These are phyloP conservation scores for Nakazawaea wickerhamii DNA, from an alignment of 805 yeast genomes.

Conservation along the genomic window DNA sequence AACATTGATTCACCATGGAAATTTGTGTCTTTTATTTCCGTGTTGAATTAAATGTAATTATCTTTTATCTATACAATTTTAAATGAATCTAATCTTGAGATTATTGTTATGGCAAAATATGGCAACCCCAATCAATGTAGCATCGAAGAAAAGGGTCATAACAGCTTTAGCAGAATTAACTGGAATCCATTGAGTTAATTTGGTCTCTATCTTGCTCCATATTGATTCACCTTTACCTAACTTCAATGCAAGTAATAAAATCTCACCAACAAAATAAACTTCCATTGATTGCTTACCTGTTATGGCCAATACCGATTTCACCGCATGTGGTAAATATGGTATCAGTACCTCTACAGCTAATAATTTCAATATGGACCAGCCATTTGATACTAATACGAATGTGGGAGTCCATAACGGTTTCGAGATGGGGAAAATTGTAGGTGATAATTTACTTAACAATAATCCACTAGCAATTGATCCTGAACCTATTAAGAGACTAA, in stretches of 20 bases:
- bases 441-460: slow-evolving; percentile 21
- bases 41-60: too few relatives aligned
- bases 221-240: slow-evolving; percentile 3
- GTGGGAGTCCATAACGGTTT: slow-evolving; percentile 33
- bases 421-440: slow-evolving; percentile 26
- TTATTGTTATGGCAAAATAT: background rate
- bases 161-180: background rate
- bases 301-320: slow-evolving; percentile 16
- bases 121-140: background rate
- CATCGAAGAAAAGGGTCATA: background rate
- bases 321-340: slow-evolving; percentile 22
- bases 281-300: slow-evolving; percentile 26
- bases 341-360: slow-evolving; percentile 17
- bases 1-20: too few relatives aligned
- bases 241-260: slow-evolving; percentile 11
- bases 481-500: slow-evolving; percentile 21
- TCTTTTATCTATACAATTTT: too few relatives aligned
- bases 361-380: slow-evolving; percentile 25
- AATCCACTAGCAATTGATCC: slow-evolving; percentile 22
- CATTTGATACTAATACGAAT: slow-evolving; percentile 25
- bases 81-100: background rate
- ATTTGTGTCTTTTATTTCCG: too few relatives aligned
- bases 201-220: slow-evolving; percentile 3
- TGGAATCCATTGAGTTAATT: background rate
- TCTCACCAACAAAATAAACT: slow-evolving; percentile 22